Base-by-base conservation (phyloP, 441 rosid genomes). In the Bruguiera hainesii region DNA sequence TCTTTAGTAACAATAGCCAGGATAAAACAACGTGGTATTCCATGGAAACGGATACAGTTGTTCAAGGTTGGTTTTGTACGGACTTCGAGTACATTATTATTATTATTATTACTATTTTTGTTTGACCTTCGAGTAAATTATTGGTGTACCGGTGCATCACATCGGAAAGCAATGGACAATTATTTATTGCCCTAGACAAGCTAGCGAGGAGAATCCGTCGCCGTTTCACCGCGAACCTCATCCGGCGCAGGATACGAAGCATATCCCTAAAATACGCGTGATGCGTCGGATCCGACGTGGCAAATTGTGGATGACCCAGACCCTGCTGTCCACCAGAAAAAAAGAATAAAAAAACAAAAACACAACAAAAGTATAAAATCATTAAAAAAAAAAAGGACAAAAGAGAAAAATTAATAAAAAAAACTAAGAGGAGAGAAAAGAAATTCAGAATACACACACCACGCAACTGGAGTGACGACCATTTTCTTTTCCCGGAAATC, bases 231-330 rank as follows among this genome's bases (percentile, higher is more conserved):
- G 18, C 5, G 16, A 42, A 42, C 4, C 48, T 42, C 48, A 21
- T 29, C 35, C n/a, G 42, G 3, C 23, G 8, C 55, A 19, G 26
- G 56, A 56, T 56, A 56, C 37, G 55, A 55, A 55, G 56, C 19
- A 23, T 56, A 56, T 66, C 39, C 53, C 28, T 11, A 56, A 7
- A 56, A 39, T n/a, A 13, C 48, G 18, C 48, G 48, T 13, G 15
- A 42, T 42, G 48, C 18, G 31, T 4, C n/a, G 20, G 1, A 11
- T 68, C 65, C 23, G 51, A 68, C 65, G 64, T 48, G 65, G 65
- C 18, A 26, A 49, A 68, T 49, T 2, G 18, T 42, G 48, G 48
- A 42, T 42, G 48, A 11, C 48, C 15, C 48, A 13, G 16, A 13
- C 4, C 48, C 48, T 42, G 18, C 48, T 31, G 0, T 21, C 51